phyloP scores from a whole-genome alignment of 192 early-diverging fungal genomes.

The Gaertneriomyces sp. region DNA sequence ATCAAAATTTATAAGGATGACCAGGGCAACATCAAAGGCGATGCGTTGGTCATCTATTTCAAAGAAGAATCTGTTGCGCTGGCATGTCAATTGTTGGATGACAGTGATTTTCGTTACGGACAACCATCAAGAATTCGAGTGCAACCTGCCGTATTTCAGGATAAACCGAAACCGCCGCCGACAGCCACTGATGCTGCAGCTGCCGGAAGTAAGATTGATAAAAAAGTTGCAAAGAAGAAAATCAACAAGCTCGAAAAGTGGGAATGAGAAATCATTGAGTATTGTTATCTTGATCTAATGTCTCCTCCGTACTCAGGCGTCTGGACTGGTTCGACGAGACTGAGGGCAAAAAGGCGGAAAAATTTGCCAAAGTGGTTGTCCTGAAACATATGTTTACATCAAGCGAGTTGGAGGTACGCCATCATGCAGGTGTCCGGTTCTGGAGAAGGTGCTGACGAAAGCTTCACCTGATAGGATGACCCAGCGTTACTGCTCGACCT shows the following conservation, averaged over 20 bases:
- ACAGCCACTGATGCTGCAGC: constrained; percentile 3
- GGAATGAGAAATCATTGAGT: not conserved
- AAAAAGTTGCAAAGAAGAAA: constrained; percentile 43
- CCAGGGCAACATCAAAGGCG: constrained; percentile 75
- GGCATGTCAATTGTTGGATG: constrained; percentile 82
- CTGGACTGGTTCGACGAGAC: constrained; percentile 87
- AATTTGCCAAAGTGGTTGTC: constrained; percentile 79
- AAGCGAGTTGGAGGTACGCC: constrained; percentile 76
- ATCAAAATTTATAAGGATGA: constrained; percentile 85
- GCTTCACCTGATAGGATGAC: constrained; percentile 55
- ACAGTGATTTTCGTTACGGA: constrained; percentile 72
- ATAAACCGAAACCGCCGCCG: constrained; percentile 51
- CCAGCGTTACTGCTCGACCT: constrained; percentile 84
- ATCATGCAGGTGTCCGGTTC: constrained; percentile 6
- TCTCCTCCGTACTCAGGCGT: constrained; percentile 51
- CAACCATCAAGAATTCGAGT: constrained; percentile 66
- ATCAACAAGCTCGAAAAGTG: constrained; percentile 74
- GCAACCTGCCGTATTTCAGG: constrained; percentile 77
- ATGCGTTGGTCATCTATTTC: constrained; percentile 88
- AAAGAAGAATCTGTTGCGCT: constrained; percentile 85
- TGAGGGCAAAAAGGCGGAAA: constrained; percentile 63
- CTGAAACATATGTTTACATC: constrained; percentile 94
- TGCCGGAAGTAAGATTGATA: constrained; percentile 29
- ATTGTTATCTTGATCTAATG: not conserved
- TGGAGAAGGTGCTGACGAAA: not conserved